phyloP scores from a whole-genome alignment of 106 monocot species.

The Dioscorea zingiberensis region DNA sequence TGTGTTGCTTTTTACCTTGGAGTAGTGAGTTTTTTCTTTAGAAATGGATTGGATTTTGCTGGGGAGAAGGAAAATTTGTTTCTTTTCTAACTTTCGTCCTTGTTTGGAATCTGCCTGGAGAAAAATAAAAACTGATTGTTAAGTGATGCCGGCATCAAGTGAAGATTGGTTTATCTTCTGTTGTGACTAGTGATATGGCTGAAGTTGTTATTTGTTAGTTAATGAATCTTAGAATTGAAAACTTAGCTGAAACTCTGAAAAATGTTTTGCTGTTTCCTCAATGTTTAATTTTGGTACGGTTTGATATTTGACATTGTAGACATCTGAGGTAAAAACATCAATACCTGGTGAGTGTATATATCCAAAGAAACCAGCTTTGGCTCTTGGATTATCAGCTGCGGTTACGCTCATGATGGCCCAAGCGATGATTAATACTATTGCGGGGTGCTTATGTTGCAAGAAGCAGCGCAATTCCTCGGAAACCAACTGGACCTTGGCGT shows the following conservation, averaged over 20 bases:
- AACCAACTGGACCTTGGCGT: conserved; percentile 49
- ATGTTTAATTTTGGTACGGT: neutral
- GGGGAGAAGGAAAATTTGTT: neutral
- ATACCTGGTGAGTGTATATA: conserved; percentile 42
- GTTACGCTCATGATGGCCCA: conserved; percentile 67
- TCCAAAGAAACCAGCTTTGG: conserved; percentile 67
- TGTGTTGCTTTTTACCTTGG: neutral
- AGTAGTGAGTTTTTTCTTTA: too few relatives aligned
- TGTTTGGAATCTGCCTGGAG: too few relatives aligned
- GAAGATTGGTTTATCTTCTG: neutral
- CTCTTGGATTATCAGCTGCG: conserved; percentile 60
- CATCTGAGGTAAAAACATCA: conserved; percentile 48
- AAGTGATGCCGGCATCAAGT: too few relatives aligned
- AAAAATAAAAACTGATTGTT: too few relatives aligned
- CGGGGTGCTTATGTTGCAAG: conserved; percentile 93
- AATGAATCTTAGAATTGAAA: neutral
- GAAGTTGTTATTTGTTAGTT: neutral
- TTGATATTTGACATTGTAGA: conserved; percentile 21
- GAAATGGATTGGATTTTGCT: neutral
- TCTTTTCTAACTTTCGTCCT: neutral
- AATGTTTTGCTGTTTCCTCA: too few relatives aligned
- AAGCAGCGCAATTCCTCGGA: conserved; percentile 35
- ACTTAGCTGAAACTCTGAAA: too few relatives aligned
- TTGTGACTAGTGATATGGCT: neutral
- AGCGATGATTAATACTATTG: conserved; percentile 60